These are phyloP conservation scores for Erythrobasidium hasegawianum DNA, from an alignment of 1,284 basidiomycete species.

Conservation along the genomic window DNA sequence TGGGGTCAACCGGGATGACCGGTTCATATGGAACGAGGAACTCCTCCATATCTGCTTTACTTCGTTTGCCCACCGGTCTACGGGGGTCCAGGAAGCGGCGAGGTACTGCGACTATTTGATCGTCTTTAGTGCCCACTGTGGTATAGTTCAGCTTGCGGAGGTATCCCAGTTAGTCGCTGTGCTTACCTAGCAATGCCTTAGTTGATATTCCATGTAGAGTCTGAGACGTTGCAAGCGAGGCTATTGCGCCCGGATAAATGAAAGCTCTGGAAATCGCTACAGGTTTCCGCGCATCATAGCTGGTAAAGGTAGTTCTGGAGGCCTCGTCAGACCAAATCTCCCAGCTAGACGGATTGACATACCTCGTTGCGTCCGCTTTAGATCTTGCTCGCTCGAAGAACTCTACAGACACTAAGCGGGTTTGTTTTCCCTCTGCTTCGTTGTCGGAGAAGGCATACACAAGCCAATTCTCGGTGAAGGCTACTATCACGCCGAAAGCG, in stretches of 20 bases:
- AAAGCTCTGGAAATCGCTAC: slow-evolving; percentile 67
- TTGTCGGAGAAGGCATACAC: slow-evolving; percentile 64
- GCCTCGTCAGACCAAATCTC: background rate
- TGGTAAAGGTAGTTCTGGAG: slow-evolving; percentile 10
- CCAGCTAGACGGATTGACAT: background rate
- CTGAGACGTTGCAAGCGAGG: slow-evolving; percentile 66
- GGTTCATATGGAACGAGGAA: slow-evolving; percentile 80
- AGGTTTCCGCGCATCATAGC: slow-evolving; percentile 2
- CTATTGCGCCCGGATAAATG: slow-evolving; percentile 64
- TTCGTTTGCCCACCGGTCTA: slow-evolving; percentile 69
- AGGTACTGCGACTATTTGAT: slow-evolving; percentile 72
- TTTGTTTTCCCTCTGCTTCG: slow-evolving; percentile 22
- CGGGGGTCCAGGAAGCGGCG: slow-evolving; percentile 76
- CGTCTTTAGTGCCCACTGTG: slow-evolving; percentile 68
- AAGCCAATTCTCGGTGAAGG: slow-evolving; percentile 81
- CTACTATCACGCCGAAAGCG: slow-evolving; percentile 54
- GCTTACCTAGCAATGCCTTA: slow-evolving; percentile 78
- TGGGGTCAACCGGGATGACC: slow-evolving; percentile 67
- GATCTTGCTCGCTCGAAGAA: slow-evolving; percentile 60
- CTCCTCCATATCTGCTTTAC: slow-evolving; percentile 76
- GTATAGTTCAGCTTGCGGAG: slow-evolving; percentile 62
- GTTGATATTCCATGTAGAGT: slow-evolving; percentile 83
- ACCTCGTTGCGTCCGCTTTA: background rate
- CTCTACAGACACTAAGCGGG: slow-evolving; percentile 63
- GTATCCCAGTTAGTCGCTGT: too few relatives aligned